Base-by-base conservation (phyloP, 2,329 filamentous ascomycete genomes). In the Penicillium sp. region DNA sequence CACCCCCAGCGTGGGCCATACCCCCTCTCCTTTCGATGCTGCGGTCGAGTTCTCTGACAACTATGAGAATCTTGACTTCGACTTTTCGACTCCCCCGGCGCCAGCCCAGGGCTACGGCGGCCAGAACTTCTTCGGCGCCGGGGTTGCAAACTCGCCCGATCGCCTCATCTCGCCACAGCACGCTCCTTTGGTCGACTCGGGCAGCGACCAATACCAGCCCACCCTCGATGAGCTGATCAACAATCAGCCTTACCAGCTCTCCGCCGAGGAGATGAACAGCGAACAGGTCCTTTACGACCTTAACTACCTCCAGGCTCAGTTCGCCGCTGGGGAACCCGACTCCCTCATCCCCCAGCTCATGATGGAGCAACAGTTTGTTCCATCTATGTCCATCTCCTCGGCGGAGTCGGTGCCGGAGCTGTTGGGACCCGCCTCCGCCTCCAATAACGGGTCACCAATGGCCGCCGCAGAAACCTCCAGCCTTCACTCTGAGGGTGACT, bases 1-100 rank as follows among this genome's bases (percentile, higher is more conserved):
- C 24, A 89, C 88, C 36, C 71, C 75, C 70, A 55, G 66, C 9
- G 72, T 66, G 35, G 72, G 69, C 3, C 64, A 66, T 14, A 66
- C 66, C 22, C 64, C 69, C 4, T 74, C 73, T 13, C 70, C 73
- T 14, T 67, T 54, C 27, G 62, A 62, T 33, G 44, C 55, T 10
- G 35, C 55, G 9, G 37, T 58, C 10, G 52, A 59, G 27, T 64
- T 61, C 49, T 58, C 66, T 3, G 61, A 64, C 18, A 54, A 63
- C 31, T 24, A 57, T 10, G 60, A 62, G 19, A 54, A 63, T 22
- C 52, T 64, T 7, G 60, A 60, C 1, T 71, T 70, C 53, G 69
- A 69, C 40, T 73, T 73, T 46, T 66, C 68, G n/a, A 68, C 70
- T 41, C 69, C 66, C 39, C 65, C 68, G 46, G 31, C 63, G 39